Percentiles rank a stretch among this genome's conserved stretches.
These are phyloP conservation scores for Ustilago bromivora DNA, from an alignment of 1,284 basidiomycete species.

Conservation along the genomic window DNA sequence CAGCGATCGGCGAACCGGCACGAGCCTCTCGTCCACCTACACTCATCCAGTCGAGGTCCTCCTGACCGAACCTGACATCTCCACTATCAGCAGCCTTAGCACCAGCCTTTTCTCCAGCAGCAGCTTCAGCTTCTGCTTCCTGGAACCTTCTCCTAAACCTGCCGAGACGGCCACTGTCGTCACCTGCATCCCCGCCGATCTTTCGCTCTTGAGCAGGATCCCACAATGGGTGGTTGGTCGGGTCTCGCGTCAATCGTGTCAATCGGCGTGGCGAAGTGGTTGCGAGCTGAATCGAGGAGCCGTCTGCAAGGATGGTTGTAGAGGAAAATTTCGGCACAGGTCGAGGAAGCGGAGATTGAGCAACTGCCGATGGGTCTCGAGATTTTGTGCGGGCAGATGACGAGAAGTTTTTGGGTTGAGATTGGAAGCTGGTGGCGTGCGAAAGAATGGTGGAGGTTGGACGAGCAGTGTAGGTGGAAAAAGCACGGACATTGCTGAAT, in stretches of 20 bases:
- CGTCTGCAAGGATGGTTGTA: conserved; percentile 65
- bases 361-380: conserved; percentile 40
- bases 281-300: conserved; percentile 65
- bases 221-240: conserved; percentile 68
- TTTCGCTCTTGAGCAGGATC: conserved; percentile 60
- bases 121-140: conserved; percentile 33
- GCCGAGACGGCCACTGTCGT: conserved; percentile 66
- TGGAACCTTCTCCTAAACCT: conserved; percentile 66
- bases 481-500: conserved; percentile 37
- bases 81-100: conserved; percentile 18
- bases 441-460: conserved; percentile 20
- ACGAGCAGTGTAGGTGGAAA: conserved; percentile 27
- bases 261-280: conserved; percentile 65
- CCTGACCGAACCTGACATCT: conserved; percentile 59
- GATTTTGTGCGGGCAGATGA: conserved; percentile 17
- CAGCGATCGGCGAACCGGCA: conserved; percentile 51
- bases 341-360: conserved; percentile 51
- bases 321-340: conserved; percentile 62
- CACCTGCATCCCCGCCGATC: conserved; percentile 57
- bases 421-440: conserved; percentile 25
- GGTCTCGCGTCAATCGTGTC: conserved; percentile 60
- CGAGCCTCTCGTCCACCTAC: conserved; percentile 66
- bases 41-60: conserved; percentile 68
- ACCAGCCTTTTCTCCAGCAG: conserved; percentile 13
- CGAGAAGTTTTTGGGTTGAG: conserved; percentile 32